Evolutionary conservation across 176 grass and related monocot species (phyloP).

Genomic region (Raddia distichophylla): DNA sequence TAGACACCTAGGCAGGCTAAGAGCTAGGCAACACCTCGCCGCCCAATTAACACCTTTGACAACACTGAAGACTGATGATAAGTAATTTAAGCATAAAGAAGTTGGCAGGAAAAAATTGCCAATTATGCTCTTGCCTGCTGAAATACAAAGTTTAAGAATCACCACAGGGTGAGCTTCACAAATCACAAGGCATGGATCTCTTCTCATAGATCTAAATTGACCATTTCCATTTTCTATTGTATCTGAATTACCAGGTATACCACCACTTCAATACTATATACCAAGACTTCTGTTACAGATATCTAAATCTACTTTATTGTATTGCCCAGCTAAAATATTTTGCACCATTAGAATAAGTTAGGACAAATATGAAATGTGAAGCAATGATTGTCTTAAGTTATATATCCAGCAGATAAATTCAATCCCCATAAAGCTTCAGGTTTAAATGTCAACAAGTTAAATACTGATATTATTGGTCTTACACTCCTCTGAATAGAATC

Average conservation of each 20-base stretch:
- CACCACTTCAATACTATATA: background rate
- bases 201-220: background rate
- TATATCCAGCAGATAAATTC: background rate
- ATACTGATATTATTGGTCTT: slow-evolving; percentile 4
- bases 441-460: background rate
- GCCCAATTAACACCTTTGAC: no score
- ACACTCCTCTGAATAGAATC: slow-evolving; percentile 6
- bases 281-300: background rate
- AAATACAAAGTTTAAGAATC: slow-evolving; percentile 8
- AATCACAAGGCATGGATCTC: background rate
- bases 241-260: background rate
- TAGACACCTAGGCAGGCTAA: no score
- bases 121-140: slow-evolving; percentile 25
- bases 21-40: no score
- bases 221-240: background rate
- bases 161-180: background rate
- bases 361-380: background rate
- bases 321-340: background rate
- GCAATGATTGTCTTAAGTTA: background rate
- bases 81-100: slow-evolving; percentile 13
- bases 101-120: background rate
- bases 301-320: background rate
- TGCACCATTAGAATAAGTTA: slow-evolving; percentile 3
- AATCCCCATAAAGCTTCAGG: background rate
- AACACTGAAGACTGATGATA: no score